Base-by-base conservation (phyloP, 192 early-diverging fungal genomes). In the Coemansia sp. region DNA sequence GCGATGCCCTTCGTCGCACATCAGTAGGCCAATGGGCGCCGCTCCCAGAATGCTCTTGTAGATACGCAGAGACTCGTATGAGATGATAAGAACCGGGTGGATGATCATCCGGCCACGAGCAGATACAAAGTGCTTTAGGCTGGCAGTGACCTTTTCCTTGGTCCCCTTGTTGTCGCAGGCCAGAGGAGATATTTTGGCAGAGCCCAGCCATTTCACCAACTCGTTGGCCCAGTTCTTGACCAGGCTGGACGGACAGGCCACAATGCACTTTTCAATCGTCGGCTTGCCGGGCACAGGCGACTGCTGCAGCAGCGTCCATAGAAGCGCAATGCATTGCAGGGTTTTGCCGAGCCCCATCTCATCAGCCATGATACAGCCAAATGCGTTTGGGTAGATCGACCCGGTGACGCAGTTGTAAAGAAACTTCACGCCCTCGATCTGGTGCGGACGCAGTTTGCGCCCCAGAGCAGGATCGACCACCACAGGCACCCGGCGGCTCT, bases 211-310 rank as follows among this genome's bases (percentile, higher is more conserved):
- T 60, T 98, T 99, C 41, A 84, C 80, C 58, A 97, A 57, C 78
- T 99, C 97, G 60, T 99, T 99, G 13, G 88, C 93, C 97, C 97
- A 99, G 62, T 99, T 99, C 60, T 83, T 86, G 6, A 99, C 97
- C 33, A 99, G 78, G 58, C 83, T 87, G 26, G 89, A 93, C 0
- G 97, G 97, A 55, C 97, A 99, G 7, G 86, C 93, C 33, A 99
- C 94, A 51, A 99, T 95, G 29, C 83, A 88, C 67, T 99, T 99
- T 38, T 95, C 90, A 26, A 97, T 94, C 0, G 90, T 92, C 2
- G 92, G 86, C 66, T 95, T 98, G 22, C 90, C 90, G 0, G 87
- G 68, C 24, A 80, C 73, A 1, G 87, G 86, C 9, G 94, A 97
- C 66, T 99, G 97, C 14, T 88, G 82, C 33, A 99, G 69, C 17